phyloP scores from a whole-genome alignment of 345 rosid genomes.

The Sisymbrium irio region DNA sequence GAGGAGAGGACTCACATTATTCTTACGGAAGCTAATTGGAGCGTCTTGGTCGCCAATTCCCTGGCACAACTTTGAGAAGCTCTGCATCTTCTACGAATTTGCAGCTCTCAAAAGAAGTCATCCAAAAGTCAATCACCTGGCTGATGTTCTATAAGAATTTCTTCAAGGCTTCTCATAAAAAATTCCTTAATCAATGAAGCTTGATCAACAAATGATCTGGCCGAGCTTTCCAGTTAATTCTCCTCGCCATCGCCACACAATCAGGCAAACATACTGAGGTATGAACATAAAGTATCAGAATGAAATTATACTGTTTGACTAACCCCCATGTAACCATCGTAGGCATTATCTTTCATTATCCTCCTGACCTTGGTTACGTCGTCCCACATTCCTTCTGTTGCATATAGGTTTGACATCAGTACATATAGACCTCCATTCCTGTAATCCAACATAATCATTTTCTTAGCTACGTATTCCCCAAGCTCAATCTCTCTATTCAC shows the following conservation, averaged over 20 bases:
- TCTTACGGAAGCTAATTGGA: slow-evolving; percentile 55
- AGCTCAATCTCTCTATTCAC: slow-evolving; percentile 61
- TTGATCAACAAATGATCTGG: not conserved
- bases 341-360: slow-evolving; percentile 69
- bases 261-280: not conserved
- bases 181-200: not conserved
- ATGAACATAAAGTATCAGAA: not conserved
- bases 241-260: not conserved
- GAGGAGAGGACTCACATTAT: slow-evolving; percentile 56
- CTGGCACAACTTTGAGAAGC: slow-evolving; percentile 51
- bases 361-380: slow-evolving; percentile 66
- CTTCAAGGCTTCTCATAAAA: not conserved
- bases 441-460: slow-evolving; percentile 57
- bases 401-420: slow-evolving; percentile 87
- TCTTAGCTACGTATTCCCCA: slow-evolving; percentile 80
- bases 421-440: slow-evolving; percentile 74
- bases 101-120: not conserved
- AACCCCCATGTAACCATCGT: slow-evolving; percentile 73
- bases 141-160: slow-evolving; percentile 28
- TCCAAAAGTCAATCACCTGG: slow-evolving; percentile 32
- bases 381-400: slow-evolving; percentile 67
- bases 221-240: not conserved
- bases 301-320: slow-evolving; percentile 37
- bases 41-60: slow-evolving; percentile 56
- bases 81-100: slow-evolving; percentile 24